A percentile compares a stretch with the other conserved stretches of the same genome.
phyloP scores from a whole-genome alignment of 1,139 yeast genomes.

The Zygotorulaspora mrakii region DNA sequence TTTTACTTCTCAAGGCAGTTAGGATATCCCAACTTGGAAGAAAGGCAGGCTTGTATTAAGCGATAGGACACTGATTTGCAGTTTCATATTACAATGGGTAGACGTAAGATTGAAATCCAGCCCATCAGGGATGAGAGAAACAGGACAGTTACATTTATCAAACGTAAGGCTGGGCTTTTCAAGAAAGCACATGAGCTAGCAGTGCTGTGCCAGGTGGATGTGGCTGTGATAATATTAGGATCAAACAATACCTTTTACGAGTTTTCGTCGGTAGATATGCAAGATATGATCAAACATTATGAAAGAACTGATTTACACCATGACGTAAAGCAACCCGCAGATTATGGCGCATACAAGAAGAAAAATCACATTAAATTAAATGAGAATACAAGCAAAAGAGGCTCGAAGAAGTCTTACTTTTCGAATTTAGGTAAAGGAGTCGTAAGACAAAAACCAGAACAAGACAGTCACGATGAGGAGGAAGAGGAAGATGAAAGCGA shows the following conservation, averaged over 20 bases:
- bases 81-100: conserved; percentile 77
- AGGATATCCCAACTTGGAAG: too few species aligned
- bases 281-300: conserved; percentile 57
- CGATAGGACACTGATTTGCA: too few species aligned
- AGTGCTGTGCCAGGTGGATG: conserved; percentile 86
- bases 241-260: conserved; percentile 73
- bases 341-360: conserved; percentile 44
- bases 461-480: conserved; percentile 26
- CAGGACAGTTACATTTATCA: conserved; percentile 83
- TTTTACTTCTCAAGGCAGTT: too few species aligned
- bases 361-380: conserved; percentile 30
- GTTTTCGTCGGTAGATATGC: conserved; percentile 68
- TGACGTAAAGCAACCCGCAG: conserved; percentile 59
- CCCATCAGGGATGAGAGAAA: conserved; percentile 90
- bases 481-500: conserved; percentile 25
- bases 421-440: conserved; percentile 7
- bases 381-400: conserved; percentile 26
- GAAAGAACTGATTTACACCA: conserved; percentile 42
- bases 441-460: conserved; percentile 26
- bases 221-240: conserved; percentile 88
- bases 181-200: conserved; percentile 95
- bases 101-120: conserved; percentile 91
- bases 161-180: conserved; percentile 90
- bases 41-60: not conserved
- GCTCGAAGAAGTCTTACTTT: conserved; percentile 3